Base-by-base conservation (phyloP, 257 asterid species). In the Przewalskia tangutica region DNA sequence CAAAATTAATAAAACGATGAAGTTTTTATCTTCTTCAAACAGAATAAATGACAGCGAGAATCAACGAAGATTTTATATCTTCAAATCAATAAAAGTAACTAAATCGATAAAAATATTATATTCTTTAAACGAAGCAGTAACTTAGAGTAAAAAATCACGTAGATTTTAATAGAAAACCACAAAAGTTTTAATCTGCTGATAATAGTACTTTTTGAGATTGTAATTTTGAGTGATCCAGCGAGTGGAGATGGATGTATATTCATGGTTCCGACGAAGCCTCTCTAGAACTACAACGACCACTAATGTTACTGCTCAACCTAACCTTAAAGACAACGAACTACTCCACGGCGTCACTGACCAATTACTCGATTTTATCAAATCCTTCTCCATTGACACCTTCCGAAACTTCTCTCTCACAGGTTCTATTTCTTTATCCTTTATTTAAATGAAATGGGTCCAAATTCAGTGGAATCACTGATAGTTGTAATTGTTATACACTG, bases 311-410 rank as follows among this genome's bases (percentile, higher is more conserved):
- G 18, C 2, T 34, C 62, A 77, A 65, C 8, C 63, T 62, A 62
- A 7, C 82, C 63, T 14, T 27, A 38, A 78, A 55, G 32, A 23
- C 13, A 85, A 73, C 18, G 86, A 86, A 27, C 87, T 77, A 51
- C 8, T 91, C 34, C 89, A 94, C 75, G 98, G 99, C 81, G 84
- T 94, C 85, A 95, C 91, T 5, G 88, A 88, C 1, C 87, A 89
- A 82, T 91, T 91, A 76, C 81, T 92, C 7, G 91, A 94, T 84
- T 87, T 91, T 85, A 78, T 93, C 84, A 88, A 92, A 83, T 84
- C 97, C 36, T 91, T 96, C 88, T 77, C 95, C 27, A 73, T 91
- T 0, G 97, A 95, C 32, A 93, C 98, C 77, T 94, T 96, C 89
- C 90, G 62, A 60, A 88, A 88, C 87, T 93, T 88, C 85, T 54